Evolutionary conservation across 202 grass and related monocot species (phyloP).

Genomic region (Setaria viridis): DNA sequence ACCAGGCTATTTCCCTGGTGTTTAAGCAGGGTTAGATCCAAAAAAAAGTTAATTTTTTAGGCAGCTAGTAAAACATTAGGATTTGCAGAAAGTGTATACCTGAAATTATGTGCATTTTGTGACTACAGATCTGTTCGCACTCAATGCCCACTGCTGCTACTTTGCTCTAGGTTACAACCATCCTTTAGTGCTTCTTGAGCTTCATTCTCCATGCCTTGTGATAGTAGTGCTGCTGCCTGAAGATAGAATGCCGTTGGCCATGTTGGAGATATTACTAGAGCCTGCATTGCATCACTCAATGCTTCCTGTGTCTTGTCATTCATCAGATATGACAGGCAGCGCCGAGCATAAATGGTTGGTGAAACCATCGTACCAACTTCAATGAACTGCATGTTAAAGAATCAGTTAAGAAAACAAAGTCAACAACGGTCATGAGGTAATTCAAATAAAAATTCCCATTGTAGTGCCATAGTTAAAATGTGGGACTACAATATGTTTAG

Average conservation of each 20-base stretch:
- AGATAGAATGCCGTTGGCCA: slow-evolving; percentile 97
- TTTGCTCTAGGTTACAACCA: slow-evolving; percentile 74
- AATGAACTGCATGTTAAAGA: slow-evolving; percentile 83
- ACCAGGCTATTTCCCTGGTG: neutral
- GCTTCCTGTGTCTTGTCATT: slow-evolving; percentile 81
- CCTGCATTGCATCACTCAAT: slow-evolving; percentile 83
- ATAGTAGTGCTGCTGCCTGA: slow-evolving; percentile 75
- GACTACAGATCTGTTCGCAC: slow-evolving; percentile 31
- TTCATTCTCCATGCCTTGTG: slow-evolving; percentile 92
- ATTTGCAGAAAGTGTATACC: slow-evolving; percentile 37
- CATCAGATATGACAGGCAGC: slow-evolving; percentile 92
- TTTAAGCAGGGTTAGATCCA: neutral
- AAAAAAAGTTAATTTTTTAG: neutral
- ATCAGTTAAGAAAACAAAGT: slow-evolving; percentile 16
- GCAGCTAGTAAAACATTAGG: neutral
- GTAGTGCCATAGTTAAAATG: neutral
- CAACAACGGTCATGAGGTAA: slow-evolving; percentile 27
- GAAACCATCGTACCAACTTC: slow-evolving; percentile 98
- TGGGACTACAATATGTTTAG: neutral
- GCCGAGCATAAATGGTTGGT: slow-evolving; percentile 91
- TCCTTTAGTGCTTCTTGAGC: slow-evolving; percentile 92
- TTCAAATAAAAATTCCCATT: slow-evolving; percentile 13
- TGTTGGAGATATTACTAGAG: slow-evolving; percentile 86
- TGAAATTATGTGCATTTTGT: slow-evolving; percentile 63
- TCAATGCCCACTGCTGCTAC: slow-evolving; percentile 55